phyloP scores from a whole-genome alignment of 148 eudicot species.

The Simmondsia chinensis region DNA sequence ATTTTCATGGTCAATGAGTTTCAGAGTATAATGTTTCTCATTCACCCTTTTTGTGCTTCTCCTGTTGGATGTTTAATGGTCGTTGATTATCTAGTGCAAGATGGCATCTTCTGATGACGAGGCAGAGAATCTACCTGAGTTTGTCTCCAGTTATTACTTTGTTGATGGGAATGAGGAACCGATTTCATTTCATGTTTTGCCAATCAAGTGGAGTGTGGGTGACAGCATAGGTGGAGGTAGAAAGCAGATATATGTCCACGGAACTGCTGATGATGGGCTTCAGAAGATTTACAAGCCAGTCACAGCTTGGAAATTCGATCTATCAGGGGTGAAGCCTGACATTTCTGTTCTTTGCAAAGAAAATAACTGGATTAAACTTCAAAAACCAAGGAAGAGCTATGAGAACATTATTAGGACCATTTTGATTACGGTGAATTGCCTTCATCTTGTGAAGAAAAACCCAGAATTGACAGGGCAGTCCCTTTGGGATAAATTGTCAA shows the following conservation, averaged over 20 bases:
- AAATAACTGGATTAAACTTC: conserved; percentile 67
- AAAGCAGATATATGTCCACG: conserved; percentile 39
- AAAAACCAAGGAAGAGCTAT: conserved; percentile 54
- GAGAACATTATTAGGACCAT: conserved; percentile 42
- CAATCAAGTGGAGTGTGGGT: conserved; percentile 41
- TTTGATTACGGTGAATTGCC: conserved; percentile 49
- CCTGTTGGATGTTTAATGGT: no score
- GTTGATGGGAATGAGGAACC: conserved; percentile 32
- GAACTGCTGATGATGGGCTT: conserved; percentile 60
- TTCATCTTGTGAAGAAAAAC: conserved; percentile 36
- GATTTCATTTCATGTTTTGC: conserved; percentile 52
- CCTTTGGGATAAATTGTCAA: conserved; percentile 55
- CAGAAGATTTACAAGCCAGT: conserved; percentile 47
- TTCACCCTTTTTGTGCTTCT: no score
- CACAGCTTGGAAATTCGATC: conserved; percentile 72
- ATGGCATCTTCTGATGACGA: conserved; percentile 80
- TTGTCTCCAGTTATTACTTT: conserved; percentile 52
- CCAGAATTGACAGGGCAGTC: conserved; percentile 33
- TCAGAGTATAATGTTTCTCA: no score
- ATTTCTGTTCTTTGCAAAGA: conserved; percentile 55
- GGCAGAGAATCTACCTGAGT: conserved; percentile 29
- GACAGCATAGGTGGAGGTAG: conserved; percentile 11
- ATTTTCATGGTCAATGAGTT: no score
- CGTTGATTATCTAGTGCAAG: no score
- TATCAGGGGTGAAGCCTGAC: conserved; percentile 38